Evolutionary conservation across 139 green algal species (phyloP).

Genomic region (Picochlorum sp.): DNA sequence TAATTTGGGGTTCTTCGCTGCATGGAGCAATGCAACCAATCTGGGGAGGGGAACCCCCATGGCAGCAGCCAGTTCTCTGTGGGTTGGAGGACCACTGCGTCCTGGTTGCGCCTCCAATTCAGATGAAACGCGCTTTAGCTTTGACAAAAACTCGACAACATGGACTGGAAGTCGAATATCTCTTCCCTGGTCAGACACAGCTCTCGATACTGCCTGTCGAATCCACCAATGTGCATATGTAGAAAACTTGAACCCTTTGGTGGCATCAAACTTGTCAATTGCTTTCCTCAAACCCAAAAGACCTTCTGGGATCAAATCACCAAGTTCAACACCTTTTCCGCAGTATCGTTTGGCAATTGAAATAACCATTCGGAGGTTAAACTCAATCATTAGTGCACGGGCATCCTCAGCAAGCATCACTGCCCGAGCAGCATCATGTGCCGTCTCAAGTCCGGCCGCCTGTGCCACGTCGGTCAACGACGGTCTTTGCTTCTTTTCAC

Average conservation of each 20-base stretch:
- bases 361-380: conserved; percentile 32
- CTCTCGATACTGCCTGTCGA: conserved; percentile 60
- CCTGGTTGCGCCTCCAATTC: conserved; percentile 4
- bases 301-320: conserved; percentile 39
- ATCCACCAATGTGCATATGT: conserved; percentile 88
- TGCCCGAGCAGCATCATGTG: conserved; percentile 3
- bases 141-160: conserved; percentile 30
- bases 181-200: conserved; percentile 58
- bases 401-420: conserved; percentile 17
- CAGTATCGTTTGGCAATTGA: conserved; percentile 23
- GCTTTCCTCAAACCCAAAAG: conserved; percentile 42
- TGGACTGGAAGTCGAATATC: conserved; percentile 51
- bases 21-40: conserved; percentile 15
- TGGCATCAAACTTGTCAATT: conserved; percentile 66
- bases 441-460: conserved; percentile 8
- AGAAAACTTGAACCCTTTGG: conserved; percentile 68
- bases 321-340: conserved; percentile 11
- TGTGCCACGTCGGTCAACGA: conserved; percentile 6
- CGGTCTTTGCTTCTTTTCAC: not conserved
- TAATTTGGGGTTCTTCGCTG: conserved; percentile 1
- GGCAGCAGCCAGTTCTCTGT: conserved; percentile 13
- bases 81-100: conserved; percentile 2
- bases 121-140: conserved; percentile 1
- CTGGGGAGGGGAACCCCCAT: conserved; percentile 18
- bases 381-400: conserved; percentile 26